Evolutionary conservation across 2,329 filamentous ascomycete species (phyloP).

Genomic region (Nigrograna mackinnonii): DNA sequence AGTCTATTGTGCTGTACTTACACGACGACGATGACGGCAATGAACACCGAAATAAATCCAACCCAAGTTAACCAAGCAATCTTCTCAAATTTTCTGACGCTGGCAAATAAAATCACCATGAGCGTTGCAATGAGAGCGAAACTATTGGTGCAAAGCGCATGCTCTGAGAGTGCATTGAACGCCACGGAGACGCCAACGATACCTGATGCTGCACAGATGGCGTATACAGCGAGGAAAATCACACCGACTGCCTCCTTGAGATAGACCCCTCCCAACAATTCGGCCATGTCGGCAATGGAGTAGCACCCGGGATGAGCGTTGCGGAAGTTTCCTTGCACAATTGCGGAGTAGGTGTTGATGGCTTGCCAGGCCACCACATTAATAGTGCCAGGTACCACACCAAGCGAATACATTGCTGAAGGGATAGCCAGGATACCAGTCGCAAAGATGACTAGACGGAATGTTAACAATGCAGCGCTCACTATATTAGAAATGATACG

Average conservation of each 20-base stretch:
- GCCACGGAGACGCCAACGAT: not conserved
- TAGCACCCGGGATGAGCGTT: constrained; percentile 46
- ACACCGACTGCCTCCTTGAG: constrained; percentile 56
- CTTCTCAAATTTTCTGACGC: constrained; percentile 62
- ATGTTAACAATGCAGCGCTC: not conserved
- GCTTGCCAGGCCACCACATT: constrained; percentile 49
- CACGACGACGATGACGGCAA: constrained; percentile 60
- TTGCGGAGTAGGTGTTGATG: constrained; percentile 53
- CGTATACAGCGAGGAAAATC: constrained; percentile 60
- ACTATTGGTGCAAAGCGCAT: constrained; percentile 63
- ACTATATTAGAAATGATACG: too few species aligned
- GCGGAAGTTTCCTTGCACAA: constrained; percentile 55
- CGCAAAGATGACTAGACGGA: constrained; percentile 44
- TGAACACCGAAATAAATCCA: constrained; percentile 61
- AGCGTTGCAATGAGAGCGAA: constrained; percentile 59
- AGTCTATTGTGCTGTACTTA: too few species aligned
- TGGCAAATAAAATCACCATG: constrained; percentile 53
- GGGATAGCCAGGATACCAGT: constrained; percentile 53
- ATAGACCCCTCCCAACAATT: constrained; percentile 55
- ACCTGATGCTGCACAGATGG: constrained; percentile 41
- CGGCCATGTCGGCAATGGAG: constrained; percentile 58
- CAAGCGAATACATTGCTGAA: constrained; percentile 48
- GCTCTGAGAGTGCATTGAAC: constrained; percentile 64
- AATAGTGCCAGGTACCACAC: constrained; percentile 49
- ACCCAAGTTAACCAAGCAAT: constrained; percentile 65